Evolutionary conservation across 2,329 filamentous ascomycete species (phyloP).

Genomic region (Phialophora verrucosa): DNA sequence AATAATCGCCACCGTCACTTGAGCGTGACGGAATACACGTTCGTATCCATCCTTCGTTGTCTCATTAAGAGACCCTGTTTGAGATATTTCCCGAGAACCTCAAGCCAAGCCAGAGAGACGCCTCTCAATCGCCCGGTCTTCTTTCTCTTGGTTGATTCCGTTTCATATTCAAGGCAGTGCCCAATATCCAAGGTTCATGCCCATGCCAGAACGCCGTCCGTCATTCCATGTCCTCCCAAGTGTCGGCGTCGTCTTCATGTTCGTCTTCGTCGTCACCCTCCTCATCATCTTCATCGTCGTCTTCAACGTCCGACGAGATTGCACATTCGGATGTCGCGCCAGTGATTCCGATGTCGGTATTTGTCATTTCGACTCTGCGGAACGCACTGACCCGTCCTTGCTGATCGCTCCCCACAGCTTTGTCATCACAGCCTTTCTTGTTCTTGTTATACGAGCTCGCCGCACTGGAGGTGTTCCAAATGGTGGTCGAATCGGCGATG

Average conservation of each 20-base stretch:
- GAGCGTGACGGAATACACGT: not conserved
- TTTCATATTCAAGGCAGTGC: not conserved
- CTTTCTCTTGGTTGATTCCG: not conserved
- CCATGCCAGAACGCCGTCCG: not conserved
- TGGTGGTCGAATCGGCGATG: slow-evolving; percentile 28
- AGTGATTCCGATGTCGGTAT: slow-evolving; percentile 22
- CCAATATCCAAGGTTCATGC: not conserved
- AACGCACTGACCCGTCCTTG: not conserved
- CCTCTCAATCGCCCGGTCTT: not conserved
- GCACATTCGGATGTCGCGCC: slow-evolving; percentile 29
- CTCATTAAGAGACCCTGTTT: not conserved
- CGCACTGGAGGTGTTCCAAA: slow-evolving; percentile 31
- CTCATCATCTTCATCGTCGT: slow-evolving; percentile 18
- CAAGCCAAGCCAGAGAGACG: not conserved
- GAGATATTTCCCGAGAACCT: not conserved
- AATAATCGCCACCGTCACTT: not conserved
- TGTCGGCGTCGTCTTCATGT: slow-evolving; percentile 19
- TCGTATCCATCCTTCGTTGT: not conserved
- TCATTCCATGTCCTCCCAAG: slow-evolving; percentile 8
- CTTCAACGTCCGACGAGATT: slow-evolving; percentile 34
- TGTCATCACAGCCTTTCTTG: not conserved
- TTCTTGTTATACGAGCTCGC: slow-evolving; percentile 34
- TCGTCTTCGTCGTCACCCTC: slow-evolving; percentile 18
- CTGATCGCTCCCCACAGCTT: slow-evolving; percentile 10
- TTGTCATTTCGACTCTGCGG: slow-evolving; percentile 30